Base-by-base conservation (phyloP, 768 basidiomycete genomes). In the Pulveroboletus ravenelii region DNA sequence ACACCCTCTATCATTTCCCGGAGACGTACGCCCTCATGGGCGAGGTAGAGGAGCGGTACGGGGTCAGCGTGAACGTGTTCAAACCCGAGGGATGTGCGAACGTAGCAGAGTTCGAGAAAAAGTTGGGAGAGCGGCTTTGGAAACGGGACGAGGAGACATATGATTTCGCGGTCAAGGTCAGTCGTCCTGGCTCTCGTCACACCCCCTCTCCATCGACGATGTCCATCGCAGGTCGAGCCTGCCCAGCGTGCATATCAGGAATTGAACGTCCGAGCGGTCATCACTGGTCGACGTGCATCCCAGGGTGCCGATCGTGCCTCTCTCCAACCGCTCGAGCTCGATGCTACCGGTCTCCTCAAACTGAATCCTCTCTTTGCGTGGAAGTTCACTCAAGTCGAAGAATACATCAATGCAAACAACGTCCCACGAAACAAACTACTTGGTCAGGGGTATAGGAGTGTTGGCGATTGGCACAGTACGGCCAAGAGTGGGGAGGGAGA, bases 1-100 rank as follows among this genome's bases (percentile, higher is more conserved):
- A 99, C 72, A 98, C 96, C 0, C 76, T 98, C 13, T 93, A 97
- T 65, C 96, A 98, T 99, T 23, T 99, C 70, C 74, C 76, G 3
- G 91, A 97, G 72, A 98, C 95, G 5, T 86, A 96, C 61, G 83
- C 84, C 50, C 84, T 99, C 40, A 87, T 94, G 12, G 80, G 85
- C 34, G 82, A 84, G n/a, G 89, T 93, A n/a, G 81, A 85, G 61
- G 66, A 75, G 57, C 80, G 75, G 53, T 99, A 98, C 67, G 73
- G 74, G n/a, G 74, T 82, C 36, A 77, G 78, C 4, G 73, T 97
- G 6, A 78, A 85, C 64, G 80, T 89, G 9, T 96, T 84, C 74
- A 85, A 77, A 57, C 95, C 96, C 10, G 78, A 79, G 15, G 84
- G 75, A 2, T 91, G 86, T 57, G 69, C 74, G 34, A 84, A 75